A percentile compares a stretch with the other conserved stretches of the same genome.
phyloP scores from a whole-genome alignment of 192 early-diverging fungal species.

The Linnemannia zychae region DNA sequence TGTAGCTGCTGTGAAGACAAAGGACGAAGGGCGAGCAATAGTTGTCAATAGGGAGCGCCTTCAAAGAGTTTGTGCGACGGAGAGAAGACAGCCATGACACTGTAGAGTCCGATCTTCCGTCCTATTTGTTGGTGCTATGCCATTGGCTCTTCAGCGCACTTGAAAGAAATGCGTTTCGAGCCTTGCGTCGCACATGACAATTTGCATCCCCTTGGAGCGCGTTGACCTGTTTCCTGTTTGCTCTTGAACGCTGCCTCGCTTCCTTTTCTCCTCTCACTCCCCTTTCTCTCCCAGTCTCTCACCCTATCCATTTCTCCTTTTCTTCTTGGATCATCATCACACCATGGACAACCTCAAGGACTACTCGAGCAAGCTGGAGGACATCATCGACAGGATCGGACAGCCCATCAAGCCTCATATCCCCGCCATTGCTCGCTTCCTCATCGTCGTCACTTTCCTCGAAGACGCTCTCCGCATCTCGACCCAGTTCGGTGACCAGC shows the following conservation, averaged over 20 bases:
- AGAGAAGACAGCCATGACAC: no score
- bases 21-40: background rate
- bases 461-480: conserved; percentile 92
- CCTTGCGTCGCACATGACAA: background rate
- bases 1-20: no score
- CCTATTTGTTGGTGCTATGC: background rate
- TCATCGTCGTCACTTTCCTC: conserved; percentile 94
- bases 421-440: conserved; percentile 89
- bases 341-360: conserved; percentile 56
- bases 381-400: conserved; percentile 78
- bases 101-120: background rate
- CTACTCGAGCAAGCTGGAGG: conserved; percentile 74
- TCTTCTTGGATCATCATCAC: background rate
- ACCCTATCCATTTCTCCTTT: background rate
- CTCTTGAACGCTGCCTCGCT: background rate
- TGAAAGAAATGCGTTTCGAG: background rate
- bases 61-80: no score
- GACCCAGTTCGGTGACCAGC: conserved; percentile 90
- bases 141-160: background rate
- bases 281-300: background rate
- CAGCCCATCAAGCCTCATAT: conserved; percentile 90
- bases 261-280: background rate
- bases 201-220: background rate
- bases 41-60: no score
- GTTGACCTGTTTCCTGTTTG: background rate